Conservation (phyloP, 1,139 yeast species). For the Saccharomyces hybrid region DNA sequence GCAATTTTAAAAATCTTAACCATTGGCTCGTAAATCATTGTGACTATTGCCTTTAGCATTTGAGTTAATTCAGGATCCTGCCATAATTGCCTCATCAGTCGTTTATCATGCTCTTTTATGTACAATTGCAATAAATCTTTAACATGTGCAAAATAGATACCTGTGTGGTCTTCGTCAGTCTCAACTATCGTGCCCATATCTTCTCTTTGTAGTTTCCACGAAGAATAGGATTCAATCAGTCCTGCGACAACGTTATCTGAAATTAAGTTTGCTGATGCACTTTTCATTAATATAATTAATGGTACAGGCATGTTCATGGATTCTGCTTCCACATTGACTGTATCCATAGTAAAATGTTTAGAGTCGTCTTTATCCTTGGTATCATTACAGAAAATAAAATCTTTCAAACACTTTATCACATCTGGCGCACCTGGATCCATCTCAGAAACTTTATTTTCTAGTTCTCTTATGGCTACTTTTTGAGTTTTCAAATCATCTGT, state of each 20-base stretch:
- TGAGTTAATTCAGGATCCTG: conserved; percentile 72
- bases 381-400: conserved; percentile 27
- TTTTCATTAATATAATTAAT: conserved; percentile 28
- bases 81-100: conserved; percentile 69
- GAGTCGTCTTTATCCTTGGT: conserved; percentile 26
- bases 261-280: conserved; percentile 15
- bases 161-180: conserved; percentile 18
- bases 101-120: conserved; percentile 68
- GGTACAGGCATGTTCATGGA: conserved; percentile 34
- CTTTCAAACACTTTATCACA: conserved; percentile 26
- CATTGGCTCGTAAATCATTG: conserved; percentile 79
- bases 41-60: conserved; percentile 61
- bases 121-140: conserved; percentile 59
- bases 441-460: conserved; percentile 37
- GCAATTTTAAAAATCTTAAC: conserved; percentile 71
- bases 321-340: conserved; percentile 35
- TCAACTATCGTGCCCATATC: conserved; percentile 17
- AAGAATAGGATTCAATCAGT: conserved; percentile 28
- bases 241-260: conserved; percentile 21
- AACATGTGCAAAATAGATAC: conserved; percentile 39
- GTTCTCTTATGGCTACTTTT: conserved; percentile 45
- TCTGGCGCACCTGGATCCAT: conserved; percentile 26
- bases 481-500: conserved; percentile 73
- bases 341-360: conserved; percentile 13
- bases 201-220: conserved; percentile 32